Base-by-base conservation (phyloP, 129 eudicot genomes). In the Mikania micrantha region DNA sequence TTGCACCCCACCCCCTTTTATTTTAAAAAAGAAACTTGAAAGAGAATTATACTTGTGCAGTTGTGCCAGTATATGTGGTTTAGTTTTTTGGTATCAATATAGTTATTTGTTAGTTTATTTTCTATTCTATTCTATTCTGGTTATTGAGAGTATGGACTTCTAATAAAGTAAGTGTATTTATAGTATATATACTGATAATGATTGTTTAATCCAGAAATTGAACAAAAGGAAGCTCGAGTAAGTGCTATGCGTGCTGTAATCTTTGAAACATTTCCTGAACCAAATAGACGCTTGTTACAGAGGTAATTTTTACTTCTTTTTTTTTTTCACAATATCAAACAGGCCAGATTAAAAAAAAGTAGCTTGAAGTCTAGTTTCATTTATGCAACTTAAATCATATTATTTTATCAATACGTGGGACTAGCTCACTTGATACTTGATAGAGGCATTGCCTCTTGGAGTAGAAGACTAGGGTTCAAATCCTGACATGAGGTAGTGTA, bases 181-280 rank as follows among this genome's bases (percentile, higher is more conserved):
- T 65, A 42, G 41, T 65, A 65, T 66, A 16, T 12, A 8, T 42
- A 71, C 54, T 54, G 66, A 53, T 28, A 74, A 42, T 41, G 29
- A 28, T 71, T 75, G 64, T 21, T 75, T 59, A 60, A 10, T 27
- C 17, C 57, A 93, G 96, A 79, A 90, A 87, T 88, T 64, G 99
- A 93, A 70, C 81, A 69, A 47, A 93, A 89, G 86, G 99, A 93
- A 66, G 86, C 93, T 38, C 92, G 96, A 63, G 80, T 89, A 50
- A 82, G 75, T 75, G 90, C 96, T 36, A 80, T 93, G 96, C 90
- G 85, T 44, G 81, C 95, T 65, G 92, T 95, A 39, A 81, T 93
- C 71, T 34, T 79, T 77, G 99, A 93, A 58, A 81, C 99, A 16
- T 93, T 93, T 83, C 99, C 99, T 45, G 99, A 93, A 74, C 99